Conservation (phyloP, 2,329 filamentous ascomycete genomes). For the Pseudogymnoascus sp. region DNA sequence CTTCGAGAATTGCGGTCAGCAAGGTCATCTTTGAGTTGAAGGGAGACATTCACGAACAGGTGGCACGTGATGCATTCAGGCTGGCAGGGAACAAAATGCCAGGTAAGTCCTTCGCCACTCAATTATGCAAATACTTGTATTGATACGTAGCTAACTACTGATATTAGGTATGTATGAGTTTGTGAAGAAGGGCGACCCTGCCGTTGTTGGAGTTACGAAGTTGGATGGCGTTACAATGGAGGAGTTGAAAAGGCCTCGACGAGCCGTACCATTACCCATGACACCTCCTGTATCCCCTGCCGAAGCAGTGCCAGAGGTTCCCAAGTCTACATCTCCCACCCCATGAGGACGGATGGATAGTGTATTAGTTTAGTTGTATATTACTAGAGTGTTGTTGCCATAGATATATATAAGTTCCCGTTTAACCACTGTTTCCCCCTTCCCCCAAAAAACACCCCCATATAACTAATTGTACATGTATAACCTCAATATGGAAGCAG, state of each 20-base stretch:
- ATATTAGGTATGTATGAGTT: conserved; percentile 74
- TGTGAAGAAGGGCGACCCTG: conserved; percentile 82
- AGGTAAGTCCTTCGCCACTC: conserved; percentile 50
- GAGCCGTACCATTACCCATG: conserved; percentile 44
- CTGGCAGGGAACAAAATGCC: conserved; percentile 93
- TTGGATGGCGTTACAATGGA: conserved; percentile 75
- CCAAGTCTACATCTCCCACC: not conserved
- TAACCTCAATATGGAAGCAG: not conserved
- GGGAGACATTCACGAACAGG: conserved; percentile 87
- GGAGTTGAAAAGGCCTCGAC: conserved; percentile 72
- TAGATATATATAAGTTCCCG: not conserved
- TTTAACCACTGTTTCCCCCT: not conserved
- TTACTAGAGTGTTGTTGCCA: not conserved
- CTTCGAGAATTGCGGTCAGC: conserved; percentile 79
- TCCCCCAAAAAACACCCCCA: not conserved
- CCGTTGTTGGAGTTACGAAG: conserved; percentile 89
- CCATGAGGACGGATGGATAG: not conserved
- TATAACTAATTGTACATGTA: conserved; percentile 8
- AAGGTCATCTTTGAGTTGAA: conserved; percentile 89
- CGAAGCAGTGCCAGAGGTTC: not conserved
- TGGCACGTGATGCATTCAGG: conserved; percentile 87
- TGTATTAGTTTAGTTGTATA: conserved; percentile 6
- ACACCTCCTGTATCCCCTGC: not conserved
- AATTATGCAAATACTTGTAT: not conserved
- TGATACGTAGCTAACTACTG: not conserved